Conservation (phyloP, 2,329 filamentous ascomycete genomes). For the Fusarium marasasianum region DNA sequence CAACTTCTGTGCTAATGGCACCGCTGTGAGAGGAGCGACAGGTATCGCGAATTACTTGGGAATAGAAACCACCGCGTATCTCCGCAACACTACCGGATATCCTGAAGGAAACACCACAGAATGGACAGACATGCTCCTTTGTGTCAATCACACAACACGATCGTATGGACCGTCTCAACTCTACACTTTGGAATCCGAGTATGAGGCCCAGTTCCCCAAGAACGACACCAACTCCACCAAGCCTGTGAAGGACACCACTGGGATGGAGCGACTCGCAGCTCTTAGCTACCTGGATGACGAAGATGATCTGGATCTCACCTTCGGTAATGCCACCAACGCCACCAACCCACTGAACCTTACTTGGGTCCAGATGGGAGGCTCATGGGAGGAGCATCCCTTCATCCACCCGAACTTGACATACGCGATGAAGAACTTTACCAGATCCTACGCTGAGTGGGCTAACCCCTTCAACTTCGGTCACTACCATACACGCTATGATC, state of each 20-base stretch:
- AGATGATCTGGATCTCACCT: not conserved
- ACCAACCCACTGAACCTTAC: slow-evolving; percentile 47
- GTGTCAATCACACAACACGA: slow-evolving; percentile 46
- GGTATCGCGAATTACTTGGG: slow-evolving; percentile 45
- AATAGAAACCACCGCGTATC: slow-evolving; percentile 40
- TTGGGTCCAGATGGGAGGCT: slow-evolving; percentile 52
- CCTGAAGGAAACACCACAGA: slow-evolving; percentile 35
- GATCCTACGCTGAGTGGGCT: slow-evolving; percentile 52
- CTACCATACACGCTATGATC: slow-evolving; percentile 53
- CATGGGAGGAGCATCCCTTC: slow-evolving; percentile 54
- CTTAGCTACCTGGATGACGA: slow-evolving; percentile 2
- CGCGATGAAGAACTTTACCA: slow-evolving; percentile 51
- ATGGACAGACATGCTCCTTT: slow-evolving; percentile 45
- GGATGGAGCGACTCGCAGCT: slow-evolving; percentile 1
- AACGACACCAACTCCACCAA: slow-evolving; percentile 25
- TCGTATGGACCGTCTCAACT: slow-evolving; percentile 44
- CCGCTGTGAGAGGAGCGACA: slow-evolving; percentile 39
- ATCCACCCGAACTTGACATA: slow-evolving; percentile 52
- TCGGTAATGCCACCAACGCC: slow-evolving; percentile 26
- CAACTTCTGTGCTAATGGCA: slow-evolving; percentile 43
- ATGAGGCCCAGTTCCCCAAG: slow-evolving; percentile 23
- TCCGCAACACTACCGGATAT: slow-evolving; percentile 42
- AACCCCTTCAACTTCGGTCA: slow-evolving; percentile 54
- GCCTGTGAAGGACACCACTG: not conserved
- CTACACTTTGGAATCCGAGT: slow-evolving; percentile 40